Base-by-base conservation (phyloP, 768 basidiomycete species). In the Cantharellus anzutake region DNA sequence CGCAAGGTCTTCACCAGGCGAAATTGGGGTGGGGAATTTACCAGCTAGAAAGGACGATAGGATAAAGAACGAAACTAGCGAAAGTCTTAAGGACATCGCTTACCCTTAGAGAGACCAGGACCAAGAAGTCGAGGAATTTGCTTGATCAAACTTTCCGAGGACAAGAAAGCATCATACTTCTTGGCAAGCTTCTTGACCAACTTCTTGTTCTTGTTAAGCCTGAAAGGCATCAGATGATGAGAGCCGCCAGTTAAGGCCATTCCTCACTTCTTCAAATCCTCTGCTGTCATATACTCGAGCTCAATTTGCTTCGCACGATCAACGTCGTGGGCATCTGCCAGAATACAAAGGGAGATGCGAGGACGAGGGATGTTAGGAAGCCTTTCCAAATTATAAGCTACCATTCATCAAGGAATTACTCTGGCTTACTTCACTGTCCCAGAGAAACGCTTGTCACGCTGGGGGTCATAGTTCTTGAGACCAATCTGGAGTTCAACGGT, bases 381-480 rank as follows among this genome's bases (percentile, higher is more conserved):
- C 75, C 91, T 94, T 65, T 29, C 62, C 57, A 67, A 66, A 63
- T 66, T 66, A 56, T 64, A 63, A 65, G 35, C 63, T 64, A 51
- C 39, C 5, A 7, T 52, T 59, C 42, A 40, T 29, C 16, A 37
- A 20, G 5, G 16, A 40, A 57, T 3, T 3, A 4, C 42, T 1
- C 14, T 3, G 11, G 20, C 79, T 62, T 65, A 92, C 92, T 93
- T 94, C 75, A 94, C 90, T 57, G 91, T 96, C 69, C 91, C 91
- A 65, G 90, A 93, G 87, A 99, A 98, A 90, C 96, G 96, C 79
- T 98, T 99, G 75, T 99, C 96, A 65, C 96, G 79, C 82, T 98
- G 96, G 67, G 96, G 94, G 73, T 99, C 92, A 77, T 96, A 96
- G 81, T 96, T 96, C 79, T 94, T 96, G 69, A 96, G 80, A 66